phyloP scores from a whole-genome alignment of 2,329 filamentous ascomycete genomes.

The Knufia petricola region DNA sequence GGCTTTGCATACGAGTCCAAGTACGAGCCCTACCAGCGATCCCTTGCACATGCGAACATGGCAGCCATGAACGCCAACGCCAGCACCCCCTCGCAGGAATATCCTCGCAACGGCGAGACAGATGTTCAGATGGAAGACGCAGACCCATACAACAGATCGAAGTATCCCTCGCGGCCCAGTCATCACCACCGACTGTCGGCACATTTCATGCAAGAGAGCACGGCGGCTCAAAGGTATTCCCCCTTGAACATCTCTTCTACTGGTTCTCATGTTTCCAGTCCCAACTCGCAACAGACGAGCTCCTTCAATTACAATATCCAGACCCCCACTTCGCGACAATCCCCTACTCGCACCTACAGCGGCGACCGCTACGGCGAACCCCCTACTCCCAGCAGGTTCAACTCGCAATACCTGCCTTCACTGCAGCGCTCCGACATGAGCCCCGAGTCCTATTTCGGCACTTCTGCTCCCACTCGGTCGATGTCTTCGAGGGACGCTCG shows the following conservation, averaged over 20 bases:
- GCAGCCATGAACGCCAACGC: conserved; percentile 51
- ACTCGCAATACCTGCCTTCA: conserved; percentile 61
- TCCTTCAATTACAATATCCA: conserved; percentile 45
- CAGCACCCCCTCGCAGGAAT: conserved; percentile 48
- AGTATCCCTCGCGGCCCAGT: conserved; percentile 71
- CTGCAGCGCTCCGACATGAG: conserved; percentile 60
- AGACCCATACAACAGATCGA: conserved; percentile 75
- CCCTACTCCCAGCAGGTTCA: conserved; percentile 29
- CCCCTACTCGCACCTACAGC: conserved; percentile 53
- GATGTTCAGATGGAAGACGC: conserved; percentile 82
- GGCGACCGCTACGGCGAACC: conserved; percentile 27
- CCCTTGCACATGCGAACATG: conserved; percentile 27
- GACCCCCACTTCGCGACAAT: conserved; percentile 56
- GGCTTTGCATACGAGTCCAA: conserved; percentile 62
- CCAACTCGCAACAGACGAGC: conserved; percentile 42
- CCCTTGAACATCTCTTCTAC: conserved; percentile 87
- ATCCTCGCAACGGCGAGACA: conserved; percentile 57
- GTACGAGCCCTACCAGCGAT: conserved; percentile 57
- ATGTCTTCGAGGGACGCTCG: conserved; percentile 47
- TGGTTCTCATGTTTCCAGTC: conserved; percentile 63
- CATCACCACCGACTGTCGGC: conserved; percentile 70
- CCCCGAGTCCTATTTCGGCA: conserved; percentile 61
- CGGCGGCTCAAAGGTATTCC: conserved; percentile 84
- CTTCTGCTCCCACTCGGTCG: conserved; percentile 61
- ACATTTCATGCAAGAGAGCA: conserved; percentile 62